phyloP scores from a whole-genome alignment of 768 basidiomycete genomes.

The Phaeolepiota aurea region DNA sequence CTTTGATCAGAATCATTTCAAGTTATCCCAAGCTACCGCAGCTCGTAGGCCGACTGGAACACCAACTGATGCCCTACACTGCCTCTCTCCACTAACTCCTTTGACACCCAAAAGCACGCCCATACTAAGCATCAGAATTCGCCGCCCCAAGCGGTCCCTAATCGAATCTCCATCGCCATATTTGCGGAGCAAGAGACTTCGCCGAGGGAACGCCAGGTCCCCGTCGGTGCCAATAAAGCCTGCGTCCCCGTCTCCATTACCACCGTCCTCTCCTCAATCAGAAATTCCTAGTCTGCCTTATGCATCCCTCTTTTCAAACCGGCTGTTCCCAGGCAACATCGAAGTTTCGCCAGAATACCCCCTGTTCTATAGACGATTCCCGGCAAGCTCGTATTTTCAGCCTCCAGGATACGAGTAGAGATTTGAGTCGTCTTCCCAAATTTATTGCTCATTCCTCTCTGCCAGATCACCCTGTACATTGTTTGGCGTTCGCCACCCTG shows the following conservation, averaged over 20 bases:
- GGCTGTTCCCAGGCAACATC: conserved; percentile 44
- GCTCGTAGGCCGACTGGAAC: too few relatives aligned
- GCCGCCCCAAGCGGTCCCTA: neutral
- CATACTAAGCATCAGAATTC: conserved; percentile 9
- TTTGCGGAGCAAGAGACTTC: conserved; percentile 14
- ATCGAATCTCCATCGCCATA: conserved; percentile 3
- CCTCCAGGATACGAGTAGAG: conserved; percentile 29
- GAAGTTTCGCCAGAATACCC: conserved; percentile 41
- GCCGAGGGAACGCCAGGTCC: conserved; percentile 6
- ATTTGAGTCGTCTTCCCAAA: conserved; percentile 6
- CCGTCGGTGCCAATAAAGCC: conserved; percentile 1
- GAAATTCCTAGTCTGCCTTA: neutral
- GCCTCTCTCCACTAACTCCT: conserved; percentile 21
- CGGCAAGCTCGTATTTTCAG: conserved; percentile 48
- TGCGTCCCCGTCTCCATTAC: neutral
- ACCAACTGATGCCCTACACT: too few relatives aligned
- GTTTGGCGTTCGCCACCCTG: conserved; percentile 27
- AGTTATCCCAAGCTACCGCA: too few relatives aligned
- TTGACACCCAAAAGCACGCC: conserved; percentile 14
- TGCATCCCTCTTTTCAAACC: conserved; percentile 20
- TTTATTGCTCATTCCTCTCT: neutral
- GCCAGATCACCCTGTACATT: conserved; percentile 23
- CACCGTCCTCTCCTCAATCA: too few relatives aligned
- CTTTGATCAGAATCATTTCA: too few relatives aligned
- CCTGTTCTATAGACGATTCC: conserved; percentile 66